Evolutionary conservation across 2,329 filamentous ascomycete genomes (phyloP), one percentile per base, ranked within the genome.

Genomic region (Colletotrichum sp.): DNA sequence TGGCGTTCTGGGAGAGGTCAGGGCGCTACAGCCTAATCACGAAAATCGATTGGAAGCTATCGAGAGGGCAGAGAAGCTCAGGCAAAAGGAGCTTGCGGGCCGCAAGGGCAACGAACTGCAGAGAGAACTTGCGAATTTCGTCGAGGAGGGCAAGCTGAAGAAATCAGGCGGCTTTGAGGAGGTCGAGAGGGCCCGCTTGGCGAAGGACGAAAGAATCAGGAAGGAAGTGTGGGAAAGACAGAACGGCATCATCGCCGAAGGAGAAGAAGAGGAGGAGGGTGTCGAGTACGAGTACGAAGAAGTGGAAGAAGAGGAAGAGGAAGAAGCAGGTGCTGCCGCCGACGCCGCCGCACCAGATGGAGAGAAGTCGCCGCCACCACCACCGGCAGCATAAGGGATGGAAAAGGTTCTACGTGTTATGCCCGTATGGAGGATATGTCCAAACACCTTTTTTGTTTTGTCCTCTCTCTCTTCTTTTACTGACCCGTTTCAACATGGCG

Each of bases 81-180:
- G 97, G 26, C 94, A 97, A 84, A 96, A 95, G 82, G 97, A 99
- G 82, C 90, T 99, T 1, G 94, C 95, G 82, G 93, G 88, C 77
- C 91, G 97, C 4, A 89, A 89, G 30, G 94, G 93, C 43, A 94
- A 95, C 79, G 89, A 90, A 34, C 93, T 99, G 81, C 95, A 94
- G 83, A 94, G 94, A 79, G 97, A 99, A 84, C 90, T 99, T 10
- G 91, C 92, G 18, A 90, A 86, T 36, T 99, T 98, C 82, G 96
- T 98, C 2, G 91, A 94, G 78, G 95, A 98, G 81, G 95, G 95
- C 73, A 97, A 94, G 84, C 87, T 99, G 79, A 98, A 98, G 90
- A 98, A 98, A 89, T 96, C 94, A 16, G 97, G 97, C 55, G 97
- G 97, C 0, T 93, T 98, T 66, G 97, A 98, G 83, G 97, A 99